Evolutionary conservation across 352 stramenopile species (phyloP), one percentile per base, ranked within the genome.

Genomic region (Phytophthora pisi): DNA sequence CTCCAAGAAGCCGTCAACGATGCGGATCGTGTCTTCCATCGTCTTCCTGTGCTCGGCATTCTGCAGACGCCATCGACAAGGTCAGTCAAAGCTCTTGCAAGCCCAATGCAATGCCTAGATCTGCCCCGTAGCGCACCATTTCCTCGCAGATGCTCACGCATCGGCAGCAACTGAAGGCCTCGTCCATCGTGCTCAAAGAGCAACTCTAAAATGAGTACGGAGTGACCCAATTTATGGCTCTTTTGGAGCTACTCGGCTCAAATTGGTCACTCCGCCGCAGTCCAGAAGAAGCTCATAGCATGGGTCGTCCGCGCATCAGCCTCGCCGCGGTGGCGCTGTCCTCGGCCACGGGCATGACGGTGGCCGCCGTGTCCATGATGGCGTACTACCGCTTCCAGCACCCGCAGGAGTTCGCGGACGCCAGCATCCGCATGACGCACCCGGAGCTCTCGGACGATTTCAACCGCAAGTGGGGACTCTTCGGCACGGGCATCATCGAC

Each of bases 331-430:
- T 91, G 20, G 83, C 84, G 54, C 78, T 94, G 70, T 92, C 86
- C 24, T 86, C 82, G 24, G 70, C 84, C 18, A 94, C 89, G 64
- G 89, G 89, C 62, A 94, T 92, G 87, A 93, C 85, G 51, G 69
- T 89, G 36, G 86, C 89, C 7, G 85, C 82, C 49, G 89, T 96
- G n/a, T 92, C 81, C 18, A 70, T 96, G 51, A 75, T 96, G 45
- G 72, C 81, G 30, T 94, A 95, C 77, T 77, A 90, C 40, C 86
- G 89, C 66, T 94, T 95, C 66, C 71, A 94, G 75, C 79, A 93
- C 65, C 87, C 89, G 24, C 66, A 94, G 68, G 73, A 95, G 68
- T 96, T 96, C 63, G 89, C 81, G 4, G 85, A 96, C 59, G 90
- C 85, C 53, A 83, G 75, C 24, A 77, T 95, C 57, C 83, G 87